Base-by-base conservation (phyloP, 1,284 basidiomycete genomes). In the Cryptococcus jaspeensis region DNA sequence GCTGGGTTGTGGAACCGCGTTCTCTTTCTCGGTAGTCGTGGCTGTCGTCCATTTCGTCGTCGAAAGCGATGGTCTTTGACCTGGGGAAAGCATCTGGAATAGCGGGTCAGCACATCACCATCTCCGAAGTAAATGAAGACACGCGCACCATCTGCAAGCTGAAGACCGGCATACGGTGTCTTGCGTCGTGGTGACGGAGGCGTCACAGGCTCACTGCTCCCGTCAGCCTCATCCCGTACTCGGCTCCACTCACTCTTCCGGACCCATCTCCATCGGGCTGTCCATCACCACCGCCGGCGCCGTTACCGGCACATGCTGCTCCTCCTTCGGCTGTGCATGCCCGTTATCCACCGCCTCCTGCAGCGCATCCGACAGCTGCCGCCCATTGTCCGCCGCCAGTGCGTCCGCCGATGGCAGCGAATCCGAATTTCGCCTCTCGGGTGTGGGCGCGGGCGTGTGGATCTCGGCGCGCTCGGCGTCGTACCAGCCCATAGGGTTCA, bases 401-500 rank as follows among this genome's bases (percentile, higher is more conserved):
- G 18, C 25, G 11, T 36, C 20, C 15, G 43, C 49, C 16, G 23
- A n/a, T 5, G 59, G 53, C 23, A 58, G 39, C n/a, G 48, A 38
- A 23, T 44, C 37, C 16, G 49, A 22, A 3, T 18, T 20, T 15
- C 32, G 20, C 23, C 35, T 38, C 35, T 61, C 56, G 8, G 59
- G 59, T 23, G 59, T 61, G 7, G 59, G 59, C n/a, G 60, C 56
- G 15, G 60, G 60, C 2, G 60, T 58, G 20, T 52, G 45, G 13
- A 62, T 40, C 38, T 53, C 39, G 9, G 43, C 52, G 47, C 57
- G 50, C 41, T 62, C 50, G 3, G 63, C 66, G 41, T 75, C 74
- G 51, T 76, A 76, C 73, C 75, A 72, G 12, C 74, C 91, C 75
- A 87, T 92, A 2, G 89, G 89, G 71, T 94, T 87, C 44, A 96